Evolutionary conservation across 2,329 filamentous ascomycete genomes (phyloP), one percentile per base, ranked within the genome.

Genomic region (Aspergillus ruber): DNA sequence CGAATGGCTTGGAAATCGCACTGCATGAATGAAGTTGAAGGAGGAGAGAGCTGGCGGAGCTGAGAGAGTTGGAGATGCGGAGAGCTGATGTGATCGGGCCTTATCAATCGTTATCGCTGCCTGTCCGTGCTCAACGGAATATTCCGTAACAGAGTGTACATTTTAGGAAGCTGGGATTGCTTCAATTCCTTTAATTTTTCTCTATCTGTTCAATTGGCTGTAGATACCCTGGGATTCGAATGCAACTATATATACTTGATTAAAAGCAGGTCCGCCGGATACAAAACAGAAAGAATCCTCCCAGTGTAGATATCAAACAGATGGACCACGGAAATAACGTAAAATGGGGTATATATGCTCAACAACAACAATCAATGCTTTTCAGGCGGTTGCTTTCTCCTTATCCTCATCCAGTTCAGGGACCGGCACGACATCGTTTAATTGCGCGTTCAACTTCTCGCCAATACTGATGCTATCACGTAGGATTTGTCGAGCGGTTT

Each of bases 391-490:
- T 20, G 13, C 17, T 10, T 39, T 39, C 36, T 20, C 36, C 36
- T 20, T 15, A 10, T 39, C 17, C 8, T 43, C 29, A 18, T 21
- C 13, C 9, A 17, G 29, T 43, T 44, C 44, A 15, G 51, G 50
- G 21, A 61, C 21, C 3, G 54, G 56, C 17, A 82, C 70, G 39
- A 78, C 65, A 58, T 85, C 81, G 45, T 79, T 77, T 42, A 74
- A 68, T 48, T 85, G 83, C 51, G 84, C 82, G 55, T 89, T 78
- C 45, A 91, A 59, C 53, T 87, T 70, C 56, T 83, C 77, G 1
- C 86, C 87, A 43, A 91, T 69, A 45, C 76, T 73, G 55, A 78
- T 80, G 63, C 87, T 89, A 52, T 86, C 79, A 53, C 77, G 71
- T 59, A 91, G 66, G 17, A 90, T 80, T 21, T 68, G 66, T 56